Base-by-base conservation (phyloP, 2,329 filamentous ascomycete genomes). In the Pseudopithomyces maydicus region DNA sequence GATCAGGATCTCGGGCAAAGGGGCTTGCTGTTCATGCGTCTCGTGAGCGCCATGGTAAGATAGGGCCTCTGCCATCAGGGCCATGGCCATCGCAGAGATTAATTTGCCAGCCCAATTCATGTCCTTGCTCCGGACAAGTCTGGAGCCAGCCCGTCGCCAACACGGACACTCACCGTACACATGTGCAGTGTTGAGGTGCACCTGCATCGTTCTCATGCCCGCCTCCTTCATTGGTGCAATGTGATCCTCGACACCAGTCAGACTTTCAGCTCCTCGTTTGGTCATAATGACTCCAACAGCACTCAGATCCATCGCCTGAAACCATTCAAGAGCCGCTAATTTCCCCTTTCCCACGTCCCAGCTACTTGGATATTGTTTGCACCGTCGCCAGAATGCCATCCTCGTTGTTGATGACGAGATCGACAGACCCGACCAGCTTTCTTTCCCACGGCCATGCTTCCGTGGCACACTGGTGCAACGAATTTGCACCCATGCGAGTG, bases 401-500 rank as follows among this genome's bases (percentile, higher is more conserved):
- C 8, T 29, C 26, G 8, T 8, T 29, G 8, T 8, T 29, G 4
- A 29, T 29, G 26, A 29, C 26, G 26, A 29, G 26, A 29, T 29
- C 26, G 26, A 29, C 26, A 29, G 26, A 29, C 4, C 8, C 26
- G 26, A 29, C 5, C 26, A 29, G 26, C 26, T 29, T 29, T 8
- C 8, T 29, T 8, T 29, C 26, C 26, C 26, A 29, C 26, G 26
- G 26, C 8, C 43, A 47, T 47, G 44, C 12, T 29, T 47, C 44
- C 26, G 35, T 38, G 15, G 22, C 39, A 35, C 32, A 35, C 23
- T 50, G 47, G 20, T 50, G 47, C 35, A 50, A 50, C 15, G 35
- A 41, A 41, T 39, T 48, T 48, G 45, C 45, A 32, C 32, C 19
- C 22, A 50, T 50, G 47, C 47, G n/a, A 50, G 35, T 50, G 47